Conservation (phyloP, 192 early-diverging fungal genomes). For the Allomyces macrogynus region DNA sequence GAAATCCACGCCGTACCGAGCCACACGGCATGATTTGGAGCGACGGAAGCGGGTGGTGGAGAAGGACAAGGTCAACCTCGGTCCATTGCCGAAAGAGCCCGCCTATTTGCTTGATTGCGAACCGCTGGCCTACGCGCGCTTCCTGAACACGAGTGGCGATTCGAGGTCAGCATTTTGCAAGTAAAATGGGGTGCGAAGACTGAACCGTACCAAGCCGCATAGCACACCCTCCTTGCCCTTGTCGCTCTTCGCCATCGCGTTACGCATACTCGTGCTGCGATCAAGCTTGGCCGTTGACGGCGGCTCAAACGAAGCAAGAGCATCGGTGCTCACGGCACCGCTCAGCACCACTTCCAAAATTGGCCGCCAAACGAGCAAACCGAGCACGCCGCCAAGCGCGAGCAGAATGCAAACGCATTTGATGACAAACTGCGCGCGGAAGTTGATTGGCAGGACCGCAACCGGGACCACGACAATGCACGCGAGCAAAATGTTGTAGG, state of each 20-base stretch:
- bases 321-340: background rate
- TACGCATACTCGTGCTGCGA: background rate
- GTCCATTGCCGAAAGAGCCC: background rate
- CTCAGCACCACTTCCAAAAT: background rate
- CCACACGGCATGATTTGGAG: background rate
- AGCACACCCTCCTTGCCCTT: background rate
- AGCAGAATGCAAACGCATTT: background rate
- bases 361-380: background rate
- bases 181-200: too few relatives aligned
- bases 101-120: background rate
- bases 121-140: background rate
- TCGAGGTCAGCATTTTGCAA: too few relatives aligned
- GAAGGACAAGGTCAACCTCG: background rate
- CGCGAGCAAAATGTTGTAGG: background rate
- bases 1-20: background rate
- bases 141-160: too few relatives aligned
- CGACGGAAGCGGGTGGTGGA: background rate
- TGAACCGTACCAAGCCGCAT: background rate
- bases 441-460: background rate
- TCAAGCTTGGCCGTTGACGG: too few relatives aligned
- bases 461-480: background rate
- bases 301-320: too few relatives aligned
- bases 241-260: background rate
- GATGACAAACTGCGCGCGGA: background rate
- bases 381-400: background rate